Base-by-base conservation (phyloP, 257 asterid species). In the Solanum neorickii region DNA sequence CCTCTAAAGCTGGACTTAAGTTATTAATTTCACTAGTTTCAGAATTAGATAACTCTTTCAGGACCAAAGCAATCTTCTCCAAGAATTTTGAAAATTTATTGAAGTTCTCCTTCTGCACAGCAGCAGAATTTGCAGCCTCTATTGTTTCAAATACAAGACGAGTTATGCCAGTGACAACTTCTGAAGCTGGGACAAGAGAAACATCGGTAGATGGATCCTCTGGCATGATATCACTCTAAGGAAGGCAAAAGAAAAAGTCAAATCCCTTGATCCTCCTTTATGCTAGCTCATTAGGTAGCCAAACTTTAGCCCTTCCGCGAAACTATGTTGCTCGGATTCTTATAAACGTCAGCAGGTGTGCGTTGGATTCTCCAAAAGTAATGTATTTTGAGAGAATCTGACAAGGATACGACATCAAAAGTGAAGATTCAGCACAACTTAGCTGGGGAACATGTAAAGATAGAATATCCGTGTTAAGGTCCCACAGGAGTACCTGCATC, bases 61-160 rank as follows among this genome's bases (percentile, higher is more conserved):
- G 90, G 65, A 76, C n/a, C 46, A 77, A 31, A 2, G 88, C 89
- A 7, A 87, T 85, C 77, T 82, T 82, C 88, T 91, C 90, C 87
- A 92, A 83, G 88, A 86, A 86, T 39, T 62, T 66, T 5, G 91
- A 88, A 86, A 90, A 87, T 56, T 70, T 89, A 39, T 69, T 65
- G 88, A 92, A 91, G 87, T 88, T 91, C 83, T 91, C 89, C 86
- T 87, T 87, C 87, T 91, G 91, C 41, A 87, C 86, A 25, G 33
- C 29, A 39, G 88, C 92, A 83, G 31, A 52, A 44, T 85, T 87
- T 3, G 94, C 90, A 13, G 77, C 42, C 25, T 46, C 87, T n/a
- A 74, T 88, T 42, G 89, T 89, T 66, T 91, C 88, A 56, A 49
- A 77, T 68, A 86, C 16, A 37, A 88, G 88, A 69, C 75, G 86